Percentiles rank a stretch among this genome's conserved stretches.
phyloP scores from a whole-genome alignment of 2,329 filamentous ascomycete species.

The Cadophora sp. region DNA sequence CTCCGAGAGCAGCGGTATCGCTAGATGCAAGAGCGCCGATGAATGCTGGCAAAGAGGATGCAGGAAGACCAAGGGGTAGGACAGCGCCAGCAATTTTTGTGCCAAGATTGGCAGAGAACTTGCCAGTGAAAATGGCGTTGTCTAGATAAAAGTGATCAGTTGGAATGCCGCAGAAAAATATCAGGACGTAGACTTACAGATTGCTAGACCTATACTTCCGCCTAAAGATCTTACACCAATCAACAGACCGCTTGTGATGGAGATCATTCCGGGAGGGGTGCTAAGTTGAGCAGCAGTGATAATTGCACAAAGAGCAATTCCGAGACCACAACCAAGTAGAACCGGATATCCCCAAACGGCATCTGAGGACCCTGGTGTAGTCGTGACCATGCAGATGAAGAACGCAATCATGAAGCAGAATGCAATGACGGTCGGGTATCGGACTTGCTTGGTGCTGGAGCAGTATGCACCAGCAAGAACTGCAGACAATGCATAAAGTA shows the following conservation, averaged over 20 bases:
- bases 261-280: slow-evolving; percentile 48
- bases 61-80: slow-evolving; percentile 43
- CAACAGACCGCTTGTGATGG: slow-evolving; percentile 44
- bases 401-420: slow-evolving; percentile 45
- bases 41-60: slow-evolving; percentile 37
- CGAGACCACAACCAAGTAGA: slow-evolving; percentile 47
- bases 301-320: slow-evolving; percentile 47
- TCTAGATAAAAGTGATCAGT: slow-evolving; percentile 27
- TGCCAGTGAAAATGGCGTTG: slow-evolving; percentile 44
- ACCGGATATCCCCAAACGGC: slow-evolving; percentile 49
- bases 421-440: slow-evolving; percentile 45
- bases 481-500: slow-evolving; percentile 44
- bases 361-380: slow-evolving; percentile 35
- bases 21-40: slow-evolving; percentile 42
- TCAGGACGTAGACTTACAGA: slow-evolving; percentile 39
- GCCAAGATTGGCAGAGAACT: slow-evolving; percentile 41
- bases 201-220: slow-evolving; percentile 56
- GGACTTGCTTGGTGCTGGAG: slow-evolving; percentile 45
- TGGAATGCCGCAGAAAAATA: background rate
- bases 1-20: slow-evolving; percentile 40
- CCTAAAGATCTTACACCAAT: slow-evolving; percentile 52
- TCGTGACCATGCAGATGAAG: slow-evolving; percentile 42
- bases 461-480: slow-evolving; percentile 42
- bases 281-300: slow-evolving; percentile 50
- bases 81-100: slow-evolving; percentile 46